Evolutionary conservation across 2,329 filamentous ascomycete genomes (phyloP), one percentile per base, ranked within the genome.

Genomic region (Lasiodiplodia sp.): DNA sequence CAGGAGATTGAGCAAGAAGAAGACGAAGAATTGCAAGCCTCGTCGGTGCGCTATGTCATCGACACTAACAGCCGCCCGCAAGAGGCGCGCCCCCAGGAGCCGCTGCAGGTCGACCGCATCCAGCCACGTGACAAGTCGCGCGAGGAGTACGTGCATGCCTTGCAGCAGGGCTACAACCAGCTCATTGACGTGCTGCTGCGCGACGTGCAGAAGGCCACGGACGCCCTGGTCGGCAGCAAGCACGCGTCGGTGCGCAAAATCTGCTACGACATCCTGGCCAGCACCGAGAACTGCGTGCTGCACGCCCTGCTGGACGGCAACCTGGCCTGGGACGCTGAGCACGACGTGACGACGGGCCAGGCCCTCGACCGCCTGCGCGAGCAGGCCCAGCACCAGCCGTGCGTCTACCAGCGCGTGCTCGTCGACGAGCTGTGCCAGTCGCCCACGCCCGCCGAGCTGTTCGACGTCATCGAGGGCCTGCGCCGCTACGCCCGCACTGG

Each of bases 391-490:
- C 28, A 53, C 51, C 67, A 68, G 52, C 67, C 67, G 25, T 68
- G 67, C 67, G 64, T 68, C 52, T 68, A 68, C 67, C 67, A 68
- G 60, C 67, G 67, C 31, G 67, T 68, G 37, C 67, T 68, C 3
- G 67, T 68, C 67, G 67, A 68, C 67, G 67, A 68, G 52, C 58
- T 68, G 47, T 65, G 64, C 67, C 67, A 68, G 51, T 68, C 67
- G 21, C 58, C 58, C 51, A 57, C 58, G n/a, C 67, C 67, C 14
- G 60, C 67, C 52, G 58, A 68, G 67, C 58, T 68, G 11, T 68
- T 68, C 60, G 67, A 68, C 51, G 67, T 65, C 37, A 68, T 68
- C 25, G 67, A 68, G 16, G 67, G 23, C 28, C 52, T 68, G 58
- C 60, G 67, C 25, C 67, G 67, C 25, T 68, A 68, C 58, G 58